phyloP scores from a whole-genome alignment of 2,329 filamentous ascomycete species.

The Colletotrichum gloeosporioides region DNA sequence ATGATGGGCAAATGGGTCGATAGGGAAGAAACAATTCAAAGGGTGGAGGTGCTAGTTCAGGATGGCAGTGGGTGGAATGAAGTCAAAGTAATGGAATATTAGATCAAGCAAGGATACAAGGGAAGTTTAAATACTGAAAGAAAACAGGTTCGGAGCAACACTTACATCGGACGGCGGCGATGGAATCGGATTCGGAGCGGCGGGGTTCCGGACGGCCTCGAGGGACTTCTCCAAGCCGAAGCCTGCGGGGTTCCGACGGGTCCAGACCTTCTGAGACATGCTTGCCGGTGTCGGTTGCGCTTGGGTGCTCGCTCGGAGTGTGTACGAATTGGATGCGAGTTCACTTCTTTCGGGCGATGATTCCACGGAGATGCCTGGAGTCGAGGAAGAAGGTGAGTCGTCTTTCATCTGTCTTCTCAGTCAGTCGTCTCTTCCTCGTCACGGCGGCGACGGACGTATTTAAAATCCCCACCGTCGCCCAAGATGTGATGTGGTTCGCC shows the following conservation, averaged over 20 bases:
- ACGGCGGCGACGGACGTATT: neutral
- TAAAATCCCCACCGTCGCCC: neutral
- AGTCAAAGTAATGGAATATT: neutral
- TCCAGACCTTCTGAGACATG: constrained; percentile 36
- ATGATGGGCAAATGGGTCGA: neutral
- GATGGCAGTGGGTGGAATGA: neutral
- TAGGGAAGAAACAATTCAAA: neutral
- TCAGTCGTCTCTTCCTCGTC: neutral
- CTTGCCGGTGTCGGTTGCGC: constrained; percentile 42
- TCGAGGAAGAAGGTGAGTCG: neutral
- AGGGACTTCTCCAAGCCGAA: constrained; percentile 29
- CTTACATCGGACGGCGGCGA: constrained; percentile 24
- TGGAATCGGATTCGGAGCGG: constrained; percentile 13
- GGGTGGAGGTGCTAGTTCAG: neutral
- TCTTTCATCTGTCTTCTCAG: neutral
- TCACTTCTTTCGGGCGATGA: neutral
- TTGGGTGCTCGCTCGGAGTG: neutral
- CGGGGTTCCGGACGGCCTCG: constrained; percentile 25
- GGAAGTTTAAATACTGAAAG: neutral
- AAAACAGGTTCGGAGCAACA: neutral
- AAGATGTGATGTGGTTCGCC: neutral
- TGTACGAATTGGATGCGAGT: neutral
- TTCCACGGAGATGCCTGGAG: neutral
- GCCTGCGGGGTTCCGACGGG: constrained; percentile 30
- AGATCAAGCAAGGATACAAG: neutral